These are phyloP conservation scores for Astraeus odoratus DNA, from an alignment of 768 basidiomycete species.

Conservation along the genomic window DNA sequence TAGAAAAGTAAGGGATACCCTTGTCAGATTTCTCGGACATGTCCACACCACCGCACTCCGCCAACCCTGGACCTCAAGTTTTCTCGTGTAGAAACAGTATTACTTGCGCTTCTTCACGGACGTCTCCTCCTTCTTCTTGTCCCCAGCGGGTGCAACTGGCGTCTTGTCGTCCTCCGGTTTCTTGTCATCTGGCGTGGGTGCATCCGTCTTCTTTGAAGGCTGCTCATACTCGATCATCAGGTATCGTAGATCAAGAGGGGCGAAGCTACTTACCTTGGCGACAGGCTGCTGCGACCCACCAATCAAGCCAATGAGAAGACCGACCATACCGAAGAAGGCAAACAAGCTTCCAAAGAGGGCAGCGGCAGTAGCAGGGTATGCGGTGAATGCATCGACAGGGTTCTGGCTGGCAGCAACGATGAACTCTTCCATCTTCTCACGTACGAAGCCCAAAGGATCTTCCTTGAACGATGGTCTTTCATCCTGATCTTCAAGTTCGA, in stretches of 20 bases:
- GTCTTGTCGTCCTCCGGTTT: constrained; percentile 50
- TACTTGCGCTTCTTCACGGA: constrained; percentile 72
- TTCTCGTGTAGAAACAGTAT: constrained; percentile 5
- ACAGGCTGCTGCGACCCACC: constrained; percentile 64
- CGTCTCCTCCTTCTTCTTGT: constrained; percentile 65
- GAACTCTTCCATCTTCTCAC: constrained; percentile 73
- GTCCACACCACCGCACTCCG: neutral
- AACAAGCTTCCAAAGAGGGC: constrained; percentile 68
- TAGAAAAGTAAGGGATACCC: too few relatives aligned
- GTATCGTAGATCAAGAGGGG: neutral
- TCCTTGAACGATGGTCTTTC: constrained; percentile 49
- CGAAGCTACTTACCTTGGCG: constrained; percentile 46
- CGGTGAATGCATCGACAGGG: constrained; percentile 77
- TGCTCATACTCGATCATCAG: constrained; percentile 16
- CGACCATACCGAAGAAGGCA: constrained; percentile 82
- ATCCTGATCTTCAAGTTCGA: constrained; percentile 42
- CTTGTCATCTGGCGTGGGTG: constrained; percentile 57
- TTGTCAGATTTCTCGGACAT: neutral
- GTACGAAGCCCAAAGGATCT: constrained; percentile 76
- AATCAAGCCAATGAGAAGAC: constrained; percentile 70
- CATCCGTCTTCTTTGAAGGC: constrained; percentile 76
- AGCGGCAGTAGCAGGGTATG: constrained; percentile 82
- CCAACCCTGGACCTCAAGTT: constrained; percentile 7
- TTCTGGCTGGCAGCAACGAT: constrained; percentile 68
- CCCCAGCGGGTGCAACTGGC: constrained; percentile 67